These are phyloP conservation scores for Botryosphaeria dothidea DNA, from an alignment of 2,329 filamentous ascomycete genomes.

Conservation along the genomic window DNA sequence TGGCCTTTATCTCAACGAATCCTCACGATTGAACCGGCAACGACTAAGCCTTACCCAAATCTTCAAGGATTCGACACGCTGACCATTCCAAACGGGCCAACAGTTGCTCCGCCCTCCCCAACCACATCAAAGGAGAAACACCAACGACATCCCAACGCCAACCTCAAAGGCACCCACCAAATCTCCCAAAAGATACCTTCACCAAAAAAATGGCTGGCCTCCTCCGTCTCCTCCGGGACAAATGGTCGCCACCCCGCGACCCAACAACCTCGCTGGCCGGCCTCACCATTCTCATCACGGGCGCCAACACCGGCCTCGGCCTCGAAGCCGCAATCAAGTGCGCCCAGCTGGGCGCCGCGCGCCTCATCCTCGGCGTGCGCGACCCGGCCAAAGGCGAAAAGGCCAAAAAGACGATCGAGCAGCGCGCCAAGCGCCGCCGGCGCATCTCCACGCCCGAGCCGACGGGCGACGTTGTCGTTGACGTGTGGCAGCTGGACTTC, in stretches of 20 bases:
- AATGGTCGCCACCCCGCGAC: slow-evolving; percentile 16
- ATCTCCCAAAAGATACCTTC: neutral
- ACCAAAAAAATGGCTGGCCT: slow-evolving; percentile 2
- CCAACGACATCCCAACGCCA: neutral
- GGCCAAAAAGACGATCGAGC: slow-evolving; percentile 30
- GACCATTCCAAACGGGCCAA: neutral
- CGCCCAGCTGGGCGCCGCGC: slow-evolving; percentile 40
- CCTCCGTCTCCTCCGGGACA: slow-evolving; percentile 14
- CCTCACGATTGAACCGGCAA: neutral
- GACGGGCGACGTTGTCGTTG: slow-evolving; percentile 32
- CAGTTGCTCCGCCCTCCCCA: neutral
- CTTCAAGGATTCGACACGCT: neutral
- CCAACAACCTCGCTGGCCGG: slow-evolving; percentile 31
- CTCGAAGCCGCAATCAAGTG: slow-evolving; percentile 49
- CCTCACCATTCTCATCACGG: slow-evolving; percentile 50
- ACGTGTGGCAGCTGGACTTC: slow-evolving; percentile 51
- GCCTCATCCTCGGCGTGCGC: slow-evolving; percentile 50
- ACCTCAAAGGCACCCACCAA: neutral
- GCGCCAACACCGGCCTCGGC: slow-evolving; percentile 51
- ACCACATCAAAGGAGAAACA: neutral
- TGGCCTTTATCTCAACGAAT: neutral
- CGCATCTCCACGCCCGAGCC: neutral
- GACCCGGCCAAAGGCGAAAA: slow-evolving; percentile 44
- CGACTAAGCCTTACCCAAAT: neutral
- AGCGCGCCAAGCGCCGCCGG: neutral